Conservation (phyloP, 2,329 filamentous ascomycete genomes). For the Colletotrichum sp. region DNA sequence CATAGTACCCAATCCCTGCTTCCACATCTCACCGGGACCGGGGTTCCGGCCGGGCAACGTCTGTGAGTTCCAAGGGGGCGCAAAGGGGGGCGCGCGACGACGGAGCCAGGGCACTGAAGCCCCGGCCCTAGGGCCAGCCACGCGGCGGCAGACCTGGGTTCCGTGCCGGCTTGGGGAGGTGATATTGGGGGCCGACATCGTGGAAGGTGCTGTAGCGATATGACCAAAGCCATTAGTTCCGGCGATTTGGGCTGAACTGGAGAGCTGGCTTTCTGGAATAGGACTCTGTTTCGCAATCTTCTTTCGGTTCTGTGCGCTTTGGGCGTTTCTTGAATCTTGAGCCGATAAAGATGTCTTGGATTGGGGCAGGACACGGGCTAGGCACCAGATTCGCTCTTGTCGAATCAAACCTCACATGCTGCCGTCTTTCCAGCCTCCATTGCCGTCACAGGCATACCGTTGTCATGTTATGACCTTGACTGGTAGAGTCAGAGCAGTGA, state of each 20-base stretch:
- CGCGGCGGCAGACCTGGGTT: not conserved
- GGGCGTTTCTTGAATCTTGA: not conserved
- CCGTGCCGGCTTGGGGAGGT: not conserved
- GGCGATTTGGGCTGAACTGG: not conserved
- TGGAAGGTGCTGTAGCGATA: not conserved
- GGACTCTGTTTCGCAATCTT: not conserved
- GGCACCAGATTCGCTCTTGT: not conserved
- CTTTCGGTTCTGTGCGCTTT: not conserved
- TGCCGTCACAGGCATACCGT: not conserved
- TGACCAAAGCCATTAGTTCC: not conserved
- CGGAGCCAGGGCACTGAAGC: not conserved
- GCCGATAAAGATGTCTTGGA: not conserved
- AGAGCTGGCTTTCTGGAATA: not conserved
- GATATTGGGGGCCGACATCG: slow-evolving; percentile 2
- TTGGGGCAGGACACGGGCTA: not conserved
- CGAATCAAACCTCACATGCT: not conserved
- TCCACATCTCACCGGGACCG: not conserved
- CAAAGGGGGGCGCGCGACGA: not conserved
- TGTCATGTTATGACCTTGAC: not conserved
- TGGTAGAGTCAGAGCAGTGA: not conserved
- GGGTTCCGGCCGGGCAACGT: not conserved
- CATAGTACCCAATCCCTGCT: not conserved
- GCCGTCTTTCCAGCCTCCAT: not conserved
- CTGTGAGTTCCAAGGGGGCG: not conserved
- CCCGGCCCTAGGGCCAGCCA: slow-evolving; percentile 1